Base-by-base conservation (phyloP, 73 alveolate genomes). In the Uronychia setigera region DNA sequence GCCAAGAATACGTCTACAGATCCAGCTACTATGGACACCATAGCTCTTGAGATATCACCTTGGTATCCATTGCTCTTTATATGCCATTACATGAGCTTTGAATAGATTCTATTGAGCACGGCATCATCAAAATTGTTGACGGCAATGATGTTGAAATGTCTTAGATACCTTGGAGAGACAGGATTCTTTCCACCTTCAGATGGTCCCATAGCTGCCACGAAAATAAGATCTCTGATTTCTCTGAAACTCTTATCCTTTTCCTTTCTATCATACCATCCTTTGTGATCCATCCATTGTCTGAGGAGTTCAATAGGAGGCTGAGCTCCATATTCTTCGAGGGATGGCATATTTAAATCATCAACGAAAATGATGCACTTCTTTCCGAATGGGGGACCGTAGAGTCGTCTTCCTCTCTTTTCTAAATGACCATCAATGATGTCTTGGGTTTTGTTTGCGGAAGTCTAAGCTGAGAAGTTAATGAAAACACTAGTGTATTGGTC, bases 341-440 rank as follows among this genome's bases (percentile, higher is more conserved):
- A 92, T 67, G 98, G 98, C 91, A 95, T 89, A 74, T 95, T 93
- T 0, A 95, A 88, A 89, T 93, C 98, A 89, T 93, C 99, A 33
- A 93, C 96, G 88, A 96, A 96, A 35, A 93, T 89, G 1, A 96
- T 93, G 83, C 92, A 89, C 85, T 95, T 92, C 76, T 90, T 92
- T 14, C 96, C 97, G 60, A 93, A 92, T 35, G 99, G 97, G 0
- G 99, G 99, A 5, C 98, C 98, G 84, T 93, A 97, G 27, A 92
- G 84, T 58, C 97, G 94, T 90, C 95, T 96, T 86, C 98, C 97
- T 87, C 96, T 94, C 88, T 96, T 97, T 77, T 97, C 99, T 0
- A 98, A 91, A 59, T 96, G 97, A 59, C 96, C 77, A 78, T 96
- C 98, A 83, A 98, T 95, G 28, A 92, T 90, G 74, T 94, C 95